Base-by-base conservation (phyloP, 192 early-diverging fungal species). In the Coemansia sp. region DNA sequence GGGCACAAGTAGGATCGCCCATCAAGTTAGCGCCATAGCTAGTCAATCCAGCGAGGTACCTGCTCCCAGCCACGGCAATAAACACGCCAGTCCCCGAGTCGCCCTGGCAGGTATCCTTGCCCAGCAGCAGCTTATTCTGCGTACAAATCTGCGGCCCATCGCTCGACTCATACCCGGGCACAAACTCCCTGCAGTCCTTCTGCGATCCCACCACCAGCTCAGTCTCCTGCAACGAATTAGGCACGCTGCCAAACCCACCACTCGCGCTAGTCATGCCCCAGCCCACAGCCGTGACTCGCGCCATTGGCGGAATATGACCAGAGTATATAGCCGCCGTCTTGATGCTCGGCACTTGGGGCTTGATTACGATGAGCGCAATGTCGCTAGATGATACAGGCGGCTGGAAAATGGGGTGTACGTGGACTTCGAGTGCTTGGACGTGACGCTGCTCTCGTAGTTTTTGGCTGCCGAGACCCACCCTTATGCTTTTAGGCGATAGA, bases 61-160 rank as follows among this genome's bases (percentile, higher is more conserved):
- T 24, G 7, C 46, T 28, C 2, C 77, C 77, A 14, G 48, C 58
- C 1, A 45, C 33, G 3, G 45, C 46, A 13, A 63, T 60, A 57
- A 67, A 73, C 26, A 74, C 65, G 13, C 77, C 77, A 1, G 77
- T 80, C 3, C 77, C 77, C 0, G 71, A 74, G 59, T 80, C 77
- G n/a, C 71, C 77, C 69, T 80, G 77, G 55, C 77, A 80, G 3
- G 77, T 80, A 23, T 80, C 77, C 1, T 45, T 38, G 37, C 77
- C 77, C 13, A 35, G 72, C 14, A 36, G n/a, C 16, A 80, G 72
- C 39, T 65, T 61, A 38, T 80, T 80, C 11, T 80, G 68, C 0
- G 77, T 80, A 62, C 77, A 80, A 13, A 80, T 71, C 62, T 74
- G 77, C 38, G 77, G 77, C 4, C 77, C 77, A 13, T 74, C 37